Percentiles rank a stretch among this genome's conserved stretches.
These are phyloP conservation scores for Macadamia tetraphylla DNA, from an alignment of 164 flowering plant species.

Conservation along the genomic window DNA sequence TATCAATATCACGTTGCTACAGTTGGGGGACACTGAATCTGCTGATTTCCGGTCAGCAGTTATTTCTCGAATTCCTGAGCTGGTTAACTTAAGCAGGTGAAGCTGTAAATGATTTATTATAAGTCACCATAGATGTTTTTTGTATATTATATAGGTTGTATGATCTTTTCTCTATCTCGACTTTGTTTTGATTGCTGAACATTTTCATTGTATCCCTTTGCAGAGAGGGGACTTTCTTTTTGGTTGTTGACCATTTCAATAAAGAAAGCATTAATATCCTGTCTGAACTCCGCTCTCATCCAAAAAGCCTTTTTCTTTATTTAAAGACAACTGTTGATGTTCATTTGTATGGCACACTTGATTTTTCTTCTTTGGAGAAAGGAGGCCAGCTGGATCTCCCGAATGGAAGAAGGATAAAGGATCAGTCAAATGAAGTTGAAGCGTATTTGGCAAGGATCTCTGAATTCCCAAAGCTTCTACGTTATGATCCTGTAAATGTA, in stretches of 20 bases:
- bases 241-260: slow-evolving; percentile 60
- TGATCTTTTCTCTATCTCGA: neutral
- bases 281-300: slow-evolving; percentile 54
- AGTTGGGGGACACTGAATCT: slow-evolving; percentile 33
- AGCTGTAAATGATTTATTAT: slow-evolving; percentile 1
- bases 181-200: slow-evolving; percentile 8
- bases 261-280: slow-evolving; percentile 46
- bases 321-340: slow-evolving; percentile 80
- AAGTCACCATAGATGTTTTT: neutral
- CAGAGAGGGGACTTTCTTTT: slow-evolving; percentile 73
- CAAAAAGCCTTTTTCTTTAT: slow-evolving; percentile 82
- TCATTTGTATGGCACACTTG: slow-evolving; percentile 61
- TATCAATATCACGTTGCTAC: slow-evolving; percentile 44
- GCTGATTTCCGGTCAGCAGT: slow-evolving; percentile 59
- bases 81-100: slow-evolving; percentile 76
- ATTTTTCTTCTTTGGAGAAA: slow-evolving; percentile 49
- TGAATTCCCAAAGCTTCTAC: slow-evolving; percentile 59
- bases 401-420: slow-evolving; percentile 25
- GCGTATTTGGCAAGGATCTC: slow-evolving; percentile 55
- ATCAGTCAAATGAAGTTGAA: slow-evolving; percentile 32
- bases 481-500: slow-evolving; percentile 50
- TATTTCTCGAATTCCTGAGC: slow-evolving; percentile 62
- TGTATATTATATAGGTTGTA: neutral
- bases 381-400: slow-evolving; percentile 24
- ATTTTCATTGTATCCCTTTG: slow-evolving; percentile 17